Evolutionary conservation across 306 rosid species (phyloP).

Genomic region (Oxytropis ochrocephala): DNA sequence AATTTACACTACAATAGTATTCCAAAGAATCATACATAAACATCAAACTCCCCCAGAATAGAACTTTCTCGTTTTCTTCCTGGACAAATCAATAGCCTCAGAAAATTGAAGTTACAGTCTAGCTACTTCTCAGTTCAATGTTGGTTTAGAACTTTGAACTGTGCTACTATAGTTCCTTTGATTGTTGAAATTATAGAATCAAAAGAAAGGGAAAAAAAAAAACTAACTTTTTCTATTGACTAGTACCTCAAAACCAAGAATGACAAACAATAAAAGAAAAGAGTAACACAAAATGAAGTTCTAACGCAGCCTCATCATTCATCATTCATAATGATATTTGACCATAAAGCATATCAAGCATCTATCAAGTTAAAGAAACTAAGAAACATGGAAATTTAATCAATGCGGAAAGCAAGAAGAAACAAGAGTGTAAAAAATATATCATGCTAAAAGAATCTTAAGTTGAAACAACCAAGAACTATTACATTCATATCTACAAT

Average conservation of each 20-base stretch:
- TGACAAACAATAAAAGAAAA: background rate
- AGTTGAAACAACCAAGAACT: conserved; percentile 18
- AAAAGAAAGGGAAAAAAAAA: background rate
- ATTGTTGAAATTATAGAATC: background rate
- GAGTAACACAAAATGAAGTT: background rate
- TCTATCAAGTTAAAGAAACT: background rate
- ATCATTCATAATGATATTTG: background rate
- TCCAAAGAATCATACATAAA: background rate
- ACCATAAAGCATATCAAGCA: conserved; percentile 5
- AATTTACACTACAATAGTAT: background rate
- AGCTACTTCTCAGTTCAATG: conserved; percentile 1
- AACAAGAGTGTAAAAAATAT: conserved; percentile 11
- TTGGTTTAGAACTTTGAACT: background rate
- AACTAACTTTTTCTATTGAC: background rate
- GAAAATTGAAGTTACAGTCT: background rate
- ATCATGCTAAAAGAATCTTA: conserved; percentile 5
- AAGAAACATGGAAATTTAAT: background rate
- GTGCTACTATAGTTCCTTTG: background rate
- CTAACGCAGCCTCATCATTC: background rate
- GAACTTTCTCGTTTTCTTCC: background rate
- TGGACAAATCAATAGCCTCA: background rate
- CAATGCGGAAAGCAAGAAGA: background rate
- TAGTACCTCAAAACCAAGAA: background rate
- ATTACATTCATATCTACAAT: conserved; percentile 25
- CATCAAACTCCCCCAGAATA: background rate